Base-by-base conservation (phyloP, 139 green algal species). In the Spirogloea muscicola region DNA sequence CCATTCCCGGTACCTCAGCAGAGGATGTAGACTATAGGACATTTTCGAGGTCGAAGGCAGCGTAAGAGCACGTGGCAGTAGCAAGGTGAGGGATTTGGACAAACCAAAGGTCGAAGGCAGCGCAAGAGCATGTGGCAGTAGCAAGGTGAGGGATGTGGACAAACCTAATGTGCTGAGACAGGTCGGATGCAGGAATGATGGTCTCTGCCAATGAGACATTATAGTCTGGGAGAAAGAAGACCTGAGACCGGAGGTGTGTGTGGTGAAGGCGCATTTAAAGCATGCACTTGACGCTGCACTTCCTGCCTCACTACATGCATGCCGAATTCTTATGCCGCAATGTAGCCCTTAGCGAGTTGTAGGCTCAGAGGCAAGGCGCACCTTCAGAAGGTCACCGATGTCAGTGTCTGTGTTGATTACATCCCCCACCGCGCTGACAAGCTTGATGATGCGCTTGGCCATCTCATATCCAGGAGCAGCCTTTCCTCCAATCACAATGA, bases 391-490 rank as follows among this genome's bases (percentile, higher is more conserved):
- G 84, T 97, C 91, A 42, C 92, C 93, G 16, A 97, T 81, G 9
- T 94, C 93, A 5, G 74, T 63, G 44, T 87, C 82, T 13, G 81
- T 84, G 73, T 87, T 87, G 46, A 87, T 68, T 2, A 60, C 86
- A n/a, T 92, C 86, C 41, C 89, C 91, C 18, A 98, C 94, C 1
- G 89, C 88, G 65, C 70, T 91, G 42, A 95, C 86, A 16, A 99
- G 89, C 77, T 94, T 95, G 84, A 99, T 96, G 84, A 99, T 98
- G 69, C 91, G 87, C 89, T 98, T 98, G 69, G 95, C 95, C 86
- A 95, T 93, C 79, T 98, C 94, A 77, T 99, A 99, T 3, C 91
- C 95, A 1, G 94, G 91, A 3, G 90, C 88, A 7, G 92, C 93
- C 90, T 99, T 99, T 85, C 95, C 95, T 21, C 92, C 95, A 40